Conservation (phyloP, 1,284 basidiomycete species). For the Crucibulum parvulum region DNA sequence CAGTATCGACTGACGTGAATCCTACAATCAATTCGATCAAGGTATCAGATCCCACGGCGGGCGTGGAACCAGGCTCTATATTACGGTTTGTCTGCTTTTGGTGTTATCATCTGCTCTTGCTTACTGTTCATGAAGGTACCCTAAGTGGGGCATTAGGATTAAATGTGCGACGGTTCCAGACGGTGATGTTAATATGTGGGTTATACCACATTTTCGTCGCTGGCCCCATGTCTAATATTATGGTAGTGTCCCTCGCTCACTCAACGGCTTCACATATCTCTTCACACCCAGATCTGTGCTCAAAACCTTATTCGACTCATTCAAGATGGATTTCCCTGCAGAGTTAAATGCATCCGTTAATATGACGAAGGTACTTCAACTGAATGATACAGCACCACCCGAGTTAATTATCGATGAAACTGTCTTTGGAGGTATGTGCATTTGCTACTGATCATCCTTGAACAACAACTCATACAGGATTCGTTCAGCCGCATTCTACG, state of each 20-base stretch:
- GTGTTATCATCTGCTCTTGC: neutral
- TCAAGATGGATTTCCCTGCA: no score
- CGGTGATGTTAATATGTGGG: conserved; percentile 30
- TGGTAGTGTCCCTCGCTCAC: conserved; percentile 24
- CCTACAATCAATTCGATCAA: neutral
- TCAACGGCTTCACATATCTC: no score
- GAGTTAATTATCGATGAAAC: no score
- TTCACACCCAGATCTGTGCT: no score
- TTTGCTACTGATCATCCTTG: no score
- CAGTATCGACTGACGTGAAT: conserved; percentile 17
- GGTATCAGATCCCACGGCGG: conserved; percentile 1
- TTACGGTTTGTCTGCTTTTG: conserved; percentile 23
- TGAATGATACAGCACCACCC: no score
- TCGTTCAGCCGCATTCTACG: conserved; percentile 8
- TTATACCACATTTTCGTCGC: neutral
- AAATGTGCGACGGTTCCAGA: conserved; percentile 40
- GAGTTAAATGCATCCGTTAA: neutral
- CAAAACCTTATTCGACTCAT: no score
- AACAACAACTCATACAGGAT: no score
- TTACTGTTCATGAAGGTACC: conserved; percentile 30
- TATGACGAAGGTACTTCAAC: neutral
- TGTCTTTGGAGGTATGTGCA: conserved; percentile 15
- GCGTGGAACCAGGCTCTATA: conserved; percentile 27
- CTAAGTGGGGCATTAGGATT: conserved; percentile 49
- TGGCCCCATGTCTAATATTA: neutral